phyloP scores from a whole-genome alignment of 2,329 filamentous ascomycete genomes.

The Penicillium sp. region DNA sequence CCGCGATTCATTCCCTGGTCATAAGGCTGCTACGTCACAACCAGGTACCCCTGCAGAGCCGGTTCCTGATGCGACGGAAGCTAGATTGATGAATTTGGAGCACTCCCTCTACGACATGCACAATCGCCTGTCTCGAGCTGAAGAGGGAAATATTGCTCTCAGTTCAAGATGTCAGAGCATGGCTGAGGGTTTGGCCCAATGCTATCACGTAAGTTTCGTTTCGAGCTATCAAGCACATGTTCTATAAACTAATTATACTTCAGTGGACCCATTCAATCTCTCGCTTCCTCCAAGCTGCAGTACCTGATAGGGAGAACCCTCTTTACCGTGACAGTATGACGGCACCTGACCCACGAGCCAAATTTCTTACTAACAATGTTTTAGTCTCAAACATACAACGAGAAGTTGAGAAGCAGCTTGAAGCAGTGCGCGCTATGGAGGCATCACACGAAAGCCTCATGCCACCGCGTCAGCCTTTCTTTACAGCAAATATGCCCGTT shows the following conservation, averaged over 20 bases:
- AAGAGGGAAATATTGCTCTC: slow-evolving; percentile 78
- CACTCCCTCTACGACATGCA: slow-evolving; percentile 80
- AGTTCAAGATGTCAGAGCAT: slow-evolving; percentile 78
- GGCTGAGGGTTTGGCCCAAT: slow-evolving; percentile 75
- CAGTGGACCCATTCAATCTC: slow-evolving; percentile 84
- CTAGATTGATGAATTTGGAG: slow-evolving; percentile 73
- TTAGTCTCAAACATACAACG: slow-evolving; percentile 59
- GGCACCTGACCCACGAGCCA: not conserved
- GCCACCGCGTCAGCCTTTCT: slow-evolving; percentile 65
- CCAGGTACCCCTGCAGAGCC: slow-evolving; percentile 83
- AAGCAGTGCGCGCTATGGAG: slow-evolving; percentile 57
- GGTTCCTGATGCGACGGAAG: slow-evolving; percentile 76
- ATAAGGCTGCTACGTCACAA: slow-evolving; percentile 74
- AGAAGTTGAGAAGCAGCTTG: slow-evolving; percentile 63
- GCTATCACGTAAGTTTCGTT: slow-evolving; percentile 58
- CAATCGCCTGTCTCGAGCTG: slow-evolving; percentile 72
- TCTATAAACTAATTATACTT: not conserved
- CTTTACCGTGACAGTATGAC: slow-evolving; percentile 78
- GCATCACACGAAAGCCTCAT: slow-evolving; percentile 66
- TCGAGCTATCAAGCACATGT: not conserved
- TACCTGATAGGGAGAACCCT: slow-evolving; percentile 72
- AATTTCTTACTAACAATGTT: slow-evolving; percentile 14
- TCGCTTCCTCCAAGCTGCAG: slow-evolving; percentile 69
- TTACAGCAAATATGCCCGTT: slow-evolving; percentile 58
- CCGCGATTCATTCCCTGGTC: slow-evolving; percentile 79